Base-by-base conservation (phyloP, 2,329 filamentous ascomycete genomes). In the Zasmidium cellare region DNA sequence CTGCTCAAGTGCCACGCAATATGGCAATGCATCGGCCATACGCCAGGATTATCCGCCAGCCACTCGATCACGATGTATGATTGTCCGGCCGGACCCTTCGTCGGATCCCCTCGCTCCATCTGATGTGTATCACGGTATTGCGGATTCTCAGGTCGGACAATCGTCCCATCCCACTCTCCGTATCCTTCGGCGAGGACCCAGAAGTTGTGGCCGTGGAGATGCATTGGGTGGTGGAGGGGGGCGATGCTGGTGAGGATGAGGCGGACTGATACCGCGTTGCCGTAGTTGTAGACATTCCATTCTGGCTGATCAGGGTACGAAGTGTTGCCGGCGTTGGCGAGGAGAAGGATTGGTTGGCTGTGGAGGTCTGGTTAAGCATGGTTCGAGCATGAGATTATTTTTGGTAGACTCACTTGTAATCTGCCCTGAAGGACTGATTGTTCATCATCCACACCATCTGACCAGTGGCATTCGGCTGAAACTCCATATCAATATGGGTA, bases 391-490 rank as follows among this genome's bases (percentile, higher is more conserved):
- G 5, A 11, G 11, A 28, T 11, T 5, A 6, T 28, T 5, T 5
- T 28, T 11, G 25, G 11, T 41, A 14, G 35, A 41, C n/a, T 41
- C 3, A 41, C 35, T 76, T 76, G 67, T 70, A 76, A 65, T 79
- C 77, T 19, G 75, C 80, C 1, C 83, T 74, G 71, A 81, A 84
- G 55, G 76, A 76, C 2, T 74, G 72, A 51, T 75, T 77, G 59
- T 80, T 82, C 35, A 87, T 75, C 1, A 70, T 74, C 81, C 82
- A 88, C 12, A 87, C 75, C 53, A 79, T 72, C 3, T 80, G 81
- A 1, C 65, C 66, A n/a, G 69, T 88, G 20, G 69, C 68, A 60
- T 74, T 78, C 1, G 73, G 46, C 57, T 72, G 77, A 2, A 74
- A 54, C 9, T 72, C 72, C 38, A 88, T 75, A 5, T 79, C 77